Base-by-base conservation (phyloP, 805 yeast species). In the Barnettozyma botsteinii region DNA sequence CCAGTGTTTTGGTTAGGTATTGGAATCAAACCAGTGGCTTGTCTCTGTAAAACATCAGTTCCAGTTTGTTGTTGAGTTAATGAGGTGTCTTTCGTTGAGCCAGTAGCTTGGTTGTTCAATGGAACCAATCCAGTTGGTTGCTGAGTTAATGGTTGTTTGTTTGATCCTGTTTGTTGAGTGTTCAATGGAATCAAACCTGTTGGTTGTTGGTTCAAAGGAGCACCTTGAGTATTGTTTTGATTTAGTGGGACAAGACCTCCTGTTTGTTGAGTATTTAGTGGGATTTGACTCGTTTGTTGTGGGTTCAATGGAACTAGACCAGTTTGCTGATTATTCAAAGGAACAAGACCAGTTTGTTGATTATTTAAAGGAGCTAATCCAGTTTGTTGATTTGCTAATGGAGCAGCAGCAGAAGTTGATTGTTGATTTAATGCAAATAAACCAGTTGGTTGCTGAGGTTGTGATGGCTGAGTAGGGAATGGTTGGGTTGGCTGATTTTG, bases 371-470 rank as follows among this genome's bases (percentile, higher is more conserved):
- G 69, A 37, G 14, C 17, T 7, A 75, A 67, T 2, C 88, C 85
- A 3, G 91, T 81, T 42, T 73, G 74, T 55, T 81, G 88, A 14
- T 81, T 73, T 43, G 69, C 76, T 15, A 49, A 34, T 40, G 48
- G 46, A 1, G 39, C 42, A 47, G 37, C 11, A 49, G 52, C 32
- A 46, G 27, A 12, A 23, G 24, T 7, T 22, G 24, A 7, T 21
- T 21, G 25, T 6, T 33, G 25, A 23, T 11, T 33, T 17, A n/a
- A 56, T 10, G 32, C 25, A 14, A 18, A 15, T 14, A 51, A 50
- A 1, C 67, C 69, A 7, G 67, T 66, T 17, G 59, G 57, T 41
- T 66, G 71, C 5, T 33, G 36, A 18, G 70, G 39, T 45, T 62
- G 67, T 26, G 57, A 31, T 14, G 47, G 51, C 4, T 25, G 30